phyloP scores from a whole-genome alignment of 306 rosid genomes.

The Datisca glomerata region DNA sequence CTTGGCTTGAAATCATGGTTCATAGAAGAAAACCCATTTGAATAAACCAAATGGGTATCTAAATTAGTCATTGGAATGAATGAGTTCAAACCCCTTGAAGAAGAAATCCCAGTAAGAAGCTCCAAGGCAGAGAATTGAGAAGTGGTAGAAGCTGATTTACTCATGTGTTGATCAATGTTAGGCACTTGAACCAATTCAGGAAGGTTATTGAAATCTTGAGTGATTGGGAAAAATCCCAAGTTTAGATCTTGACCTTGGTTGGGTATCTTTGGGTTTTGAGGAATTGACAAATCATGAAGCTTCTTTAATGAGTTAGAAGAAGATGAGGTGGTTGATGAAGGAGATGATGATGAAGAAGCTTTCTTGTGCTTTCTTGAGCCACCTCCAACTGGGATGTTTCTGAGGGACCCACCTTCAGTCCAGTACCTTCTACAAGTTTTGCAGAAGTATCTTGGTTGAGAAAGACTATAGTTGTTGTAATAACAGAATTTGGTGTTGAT shows the following conservation, averaged over 20 bases:
- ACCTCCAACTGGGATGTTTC: constrained; percentile 89
- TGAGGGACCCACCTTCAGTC: constrained; percentile 72
- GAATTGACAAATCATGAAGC: constrained; percentile 35
- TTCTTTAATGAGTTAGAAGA: constrained; percentile 16
- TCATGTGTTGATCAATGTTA: no score
- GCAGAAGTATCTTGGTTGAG: constrained; percentile 82
- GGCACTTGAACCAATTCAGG: constrained; percentile 25
- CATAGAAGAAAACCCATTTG: constrained; percentile 27
- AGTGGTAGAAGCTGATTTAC: no score
- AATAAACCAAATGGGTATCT: constrained; percentile 26
- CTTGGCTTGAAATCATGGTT: constrained; percentile 47
- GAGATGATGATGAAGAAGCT: constrained; percentile 19
- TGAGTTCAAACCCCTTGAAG: constrained; percentile 44
- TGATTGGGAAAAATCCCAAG: constrained; percentile 27
- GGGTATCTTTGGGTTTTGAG: constrained; percentile 22
- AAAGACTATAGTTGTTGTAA: constrained; percentile 81
- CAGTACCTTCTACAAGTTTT: no score
- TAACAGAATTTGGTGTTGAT: no score
- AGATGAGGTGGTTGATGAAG: constrained; percentile 8
- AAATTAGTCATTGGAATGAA: constrained; percentile 33
- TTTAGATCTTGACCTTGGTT: constrained; percentile 58
- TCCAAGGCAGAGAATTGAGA: constrained; percentile 56
- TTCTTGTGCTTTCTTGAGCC: constrained; percentile 76
- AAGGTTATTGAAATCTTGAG: constrained; percentile 18
- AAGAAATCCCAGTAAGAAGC: constrained; percentile 45